Base-by-base conservation (phyloP, 345 rosid species). In the Geranium rotundifolium region DNA sequence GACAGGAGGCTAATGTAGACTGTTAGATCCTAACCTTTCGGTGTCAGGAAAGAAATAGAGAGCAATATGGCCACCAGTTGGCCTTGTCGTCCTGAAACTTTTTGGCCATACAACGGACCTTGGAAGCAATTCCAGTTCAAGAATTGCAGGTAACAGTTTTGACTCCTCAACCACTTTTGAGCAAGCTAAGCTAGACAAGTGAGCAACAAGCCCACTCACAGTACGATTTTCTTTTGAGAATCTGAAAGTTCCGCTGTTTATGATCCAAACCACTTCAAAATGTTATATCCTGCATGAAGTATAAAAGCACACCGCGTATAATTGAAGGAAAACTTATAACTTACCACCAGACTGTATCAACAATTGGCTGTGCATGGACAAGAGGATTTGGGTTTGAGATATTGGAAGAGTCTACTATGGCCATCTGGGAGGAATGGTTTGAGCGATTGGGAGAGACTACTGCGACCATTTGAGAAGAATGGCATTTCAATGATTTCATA, bases 271-370 rank as follows among this genome's bases (percentile, higher is more conserved):
- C 7, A 58, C 8, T 14, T 23, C 41, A 62, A 12, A 37, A 57
- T n/a, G 61, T 23, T 62, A 13, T 17, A 56, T 10, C 17, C 19
- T 8, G 13, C 59, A 41, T 54, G 58, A 9, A 20, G 31, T 61
- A 37, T 61, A 12, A 55, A 54, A 59, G 19, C 61, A 55, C n/a
- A 10, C 58, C 29, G 10, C 10, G 17, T 52, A 54, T 58, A 29
- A 46, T 18, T 19, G 58, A 63, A 31, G 54, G 17, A 73, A 50
- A 61, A 18, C 54, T 37, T 19, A 31, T 19, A 4, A 0, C 66
- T 71, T 75, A 87, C 97, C 84, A 81, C 97, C 97, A 88, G 61
- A 72, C 63, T 2, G 88, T 84, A 60, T 63, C 59, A 19, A 62
- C n/a, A 56, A 75, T 71, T 37, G 96, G 96, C 71, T 59, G 81